Conservation (phyloP, 164 flowering plant genomes). For the Stephania cephalantha region DNA sequence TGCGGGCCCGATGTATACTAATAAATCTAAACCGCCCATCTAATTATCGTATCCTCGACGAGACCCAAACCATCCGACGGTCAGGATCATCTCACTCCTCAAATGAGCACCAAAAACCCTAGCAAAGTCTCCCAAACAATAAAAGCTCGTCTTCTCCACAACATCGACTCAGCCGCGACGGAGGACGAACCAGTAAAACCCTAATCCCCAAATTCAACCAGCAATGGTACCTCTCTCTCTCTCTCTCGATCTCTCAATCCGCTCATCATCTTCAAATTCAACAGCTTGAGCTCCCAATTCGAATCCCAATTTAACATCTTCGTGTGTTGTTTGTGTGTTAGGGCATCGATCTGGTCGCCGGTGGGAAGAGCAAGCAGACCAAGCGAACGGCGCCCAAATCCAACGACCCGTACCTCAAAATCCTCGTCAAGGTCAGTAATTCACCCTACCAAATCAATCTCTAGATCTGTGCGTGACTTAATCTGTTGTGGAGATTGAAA, state of each 20-base stretch:
- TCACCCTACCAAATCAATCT: not conserved
- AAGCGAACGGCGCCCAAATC: conserved; percentile 53
- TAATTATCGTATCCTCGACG: not conserved
- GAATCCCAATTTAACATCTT: not conserved
- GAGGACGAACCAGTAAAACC: not conserved
- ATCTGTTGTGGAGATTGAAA: not conserved
- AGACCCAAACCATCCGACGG: not conserved
- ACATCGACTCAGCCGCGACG: not conserved
- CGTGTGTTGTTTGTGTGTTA: conserved; percentile 4
- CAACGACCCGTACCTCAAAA: conserved; percentile 51
- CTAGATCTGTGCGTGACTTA: not conserved
- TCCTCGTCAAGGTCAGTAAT: conserved; percentile 47
- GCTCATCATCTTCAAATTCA: not conserved
- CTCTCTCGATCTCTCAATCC: not conserved
- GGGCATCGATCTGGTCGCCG: conserved; percentile 61
- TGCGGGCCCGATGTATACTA: too few species aligned
- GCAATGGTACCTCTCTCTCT: not conserved
- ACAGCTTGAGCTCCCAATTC: not conserved
- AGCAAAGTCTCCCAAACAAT: not conserved
- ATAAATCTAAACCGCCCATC: not conserved
- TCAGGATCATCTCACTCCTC: not conserved
- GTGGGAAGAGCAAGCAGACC: conserved; percentile 53
- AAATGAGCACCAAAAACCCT: not conserved
- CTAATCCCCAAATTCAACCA: not conserved
- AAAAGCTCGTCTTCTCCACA: not conserved